Conservation (phyloP, 352 stramenopile genomes). For the Phytophthora fragariae region DNA sequence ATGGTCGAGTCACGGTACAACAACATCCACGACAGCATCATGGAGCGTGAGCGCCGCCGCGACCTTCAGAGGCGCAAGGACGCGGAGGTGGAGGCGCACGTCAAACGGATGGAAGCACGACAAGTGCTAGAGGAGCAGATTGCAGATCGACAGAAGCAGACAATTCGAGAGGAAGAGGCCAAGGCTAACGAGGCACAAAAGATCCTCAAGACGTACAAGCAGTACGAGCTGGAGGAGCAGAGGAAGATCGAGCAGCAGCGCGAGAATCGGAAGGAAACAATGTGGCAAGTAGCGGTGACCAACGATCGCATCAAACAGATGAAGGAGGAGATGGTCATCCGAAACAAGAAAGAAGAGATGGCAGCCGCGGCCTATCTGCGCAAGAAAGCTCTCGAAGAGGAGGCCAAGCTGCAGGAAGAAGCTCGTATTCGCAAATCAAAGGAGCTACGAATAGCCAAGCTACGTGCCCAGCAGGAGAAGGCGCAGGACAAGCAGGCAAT, state of each 20-base stretch:
- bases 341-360: slow-evolving; percentile 75
- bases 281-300: slow-evolving; percentile 61
- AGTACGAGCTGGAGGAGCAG: slow-evolving; percentile 78
- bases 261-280: slow-evolving; percentile 51
- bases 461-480: slow-evolving; percentile 84
- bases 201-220: slow-evolving; percentile 84
- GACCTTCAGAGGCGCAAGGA: slow-evolving; percentile 65
- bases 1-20: slow-evolving; percentile 67
- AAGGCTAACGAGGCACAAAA: slow-evolving; percentile 83
- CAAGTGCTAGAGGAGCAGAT: slow-evolving; percentile 82
- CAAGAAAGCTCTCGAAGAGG: slow-evolving; percentile 77
- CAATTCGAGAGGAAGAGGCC: slow-evolving; percentile 78
- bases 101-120: slow-evolving; percentile 65
- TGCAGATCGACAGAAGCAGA: slow-evolving; percentile 66
- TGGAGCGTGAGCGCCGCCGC: slow-evolving; percentile 69
- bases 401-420: slow-evolving; percentile 71
- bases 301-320: slow-evolving; percentile 76
- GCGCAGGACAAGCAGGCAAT: slow-evolving; percentile 77
- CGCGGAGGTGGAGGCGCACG: slow-evolving; percentile 45
- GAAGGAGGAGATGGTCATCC: slow-evolving; percentile 57
- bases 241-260: slow-evolving; percentile 59
- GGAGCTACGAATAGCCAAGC: slow-evolving; percentile 74
- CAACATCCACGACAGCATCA: slow-evolving; percentile 75
- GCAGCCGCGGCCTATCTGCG: slow-evolving; percentile 67
- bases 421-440: slow-evolving; percentile 72